These are phyloP conservation scores for Suhomyces sp. DNA, from an alignment of 805 yeast species.

Conservation along the genomic window DNA sequence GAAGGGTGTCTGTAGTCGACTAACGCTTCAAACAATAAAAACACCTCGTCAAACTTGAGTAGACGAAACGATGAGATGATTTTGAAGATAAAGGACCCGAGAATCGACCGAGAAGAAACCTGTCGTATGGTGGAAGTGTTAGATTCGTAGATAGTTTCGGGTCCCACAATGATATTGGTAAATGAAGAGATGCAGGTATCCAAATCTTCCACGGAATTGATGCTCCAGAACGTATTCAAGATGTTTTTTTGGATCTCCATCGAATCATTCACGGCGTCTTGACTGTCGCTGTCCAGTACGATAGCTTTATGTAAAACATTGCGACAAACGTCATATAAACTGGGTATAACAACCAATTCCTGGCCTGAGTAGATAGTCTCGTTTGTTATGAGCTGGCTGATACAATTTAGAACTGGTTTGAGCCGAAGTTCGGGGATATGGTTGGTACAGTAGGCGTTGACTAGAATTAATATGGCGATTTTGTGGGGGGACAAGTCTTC, in stretches of 20 bases:
- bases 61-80: conserved; percentile 40
- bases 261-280: conserved; percentile 8
- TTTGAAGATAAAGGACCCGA: conserved; percentile 44
- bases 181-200: conserved; percentile 29
- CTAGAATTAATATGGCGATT: conserved; percentile 46
- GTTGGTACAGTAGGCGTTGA: conserved; percentile 37
- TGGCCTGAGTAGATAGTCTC: conserved; percentile 24
- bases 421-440: conserved; percentile 25
- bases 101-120: conserved; percentile 21
- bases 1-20: conserved; percentile 31
- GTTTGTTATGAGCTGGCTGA: conserved; percentile 43
- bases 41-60: conserved; percentile 46
- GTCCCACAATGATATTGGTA: conserved; percentile 10
- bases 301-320: background rate
- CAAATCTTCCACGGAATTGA: conserved; percentile 48
- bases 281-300: background rate
- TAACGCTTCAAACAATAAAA: conserved; percentile 35
- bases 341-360: conserved; percentile 28
- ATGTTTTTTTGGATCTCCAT: conserved; percentile 27
- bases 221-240: conserved; percentile 33
- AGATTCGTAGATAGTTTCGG: conserved; percentile 6
- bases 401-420: conserved; percentile 37
- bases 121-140: background rate
- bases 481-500: conserved; percentile 54
- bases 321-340: conserved; percentile 25